Conservation (phyloP, 2,329 filamentous ascomycete genomes). For the Raffaelea ambrosiae region DNA sequence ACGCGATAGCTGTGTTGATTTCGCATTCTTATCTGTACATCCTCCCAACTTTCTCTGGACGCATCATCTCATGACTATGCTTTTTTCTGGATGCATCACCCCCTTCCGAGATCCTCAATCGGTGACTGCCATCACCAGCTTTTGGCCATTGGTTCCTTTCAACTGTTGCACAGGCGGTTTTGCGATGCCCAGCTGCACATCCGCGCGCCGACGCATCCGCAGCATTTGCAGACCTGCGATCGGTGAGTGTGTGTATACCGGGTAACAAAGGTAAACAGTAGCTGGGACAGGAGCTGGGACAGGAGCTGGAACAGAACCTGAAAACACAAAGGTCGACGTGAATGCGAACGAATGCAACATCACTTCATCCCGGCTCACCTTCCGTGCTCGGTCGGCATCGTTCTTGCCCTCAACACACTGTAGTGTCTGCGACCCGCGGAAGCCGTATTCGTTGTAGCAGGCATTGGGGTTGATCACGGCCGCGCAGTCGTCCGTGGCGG, state of each 20-base stretch:
- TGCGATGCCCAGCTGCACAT: slow-evolving; percentile 28
- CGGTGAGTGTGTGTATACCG: too few relatives aligned
- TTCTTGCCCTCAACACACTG: slow-evolving; percentile 26
- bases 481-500: slow-evolving; percentile 26
- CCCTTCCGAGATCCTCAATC: too few relatives aligned
- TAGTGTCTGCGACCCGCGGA: slow-evolving; percentile 23
- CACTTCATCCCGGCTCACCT: slow-evolving; percentile 15
- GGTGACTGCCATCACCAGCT: too few relatives aligned
- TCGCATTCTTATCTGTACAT: too few relatives aligned
- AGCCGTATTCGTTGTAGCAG: slow-evolving; percentile 31
- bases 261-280: too few relatives aligned
- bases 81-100: too few relatives aligned
- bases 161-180: slow-evolving; percentile 9
- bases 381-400: slow-evolving; percentile 21
- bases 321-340: too few relatives aligned
- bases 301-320: too few relatives aligned
- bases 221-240: slow-evolving; percentile 26
- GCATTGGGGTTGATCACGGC: slow-evolving; percentile 29
- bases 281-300: too few relatives aligned
- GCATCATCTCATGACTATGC: too few relatives aligned
- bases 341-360: neutral
- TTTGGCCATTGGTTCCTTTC: neutral
- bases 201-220: slow-evolving; percentile 22
- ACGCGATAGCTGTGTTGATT: too few relatives aligned
- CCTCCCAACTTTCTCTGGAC: too few relatives aligned